Percentiles rank a stretch among this genome's conserved stretches.
Conservation (phyloP, 306 rosid species). For the Senna tora region DNA sequence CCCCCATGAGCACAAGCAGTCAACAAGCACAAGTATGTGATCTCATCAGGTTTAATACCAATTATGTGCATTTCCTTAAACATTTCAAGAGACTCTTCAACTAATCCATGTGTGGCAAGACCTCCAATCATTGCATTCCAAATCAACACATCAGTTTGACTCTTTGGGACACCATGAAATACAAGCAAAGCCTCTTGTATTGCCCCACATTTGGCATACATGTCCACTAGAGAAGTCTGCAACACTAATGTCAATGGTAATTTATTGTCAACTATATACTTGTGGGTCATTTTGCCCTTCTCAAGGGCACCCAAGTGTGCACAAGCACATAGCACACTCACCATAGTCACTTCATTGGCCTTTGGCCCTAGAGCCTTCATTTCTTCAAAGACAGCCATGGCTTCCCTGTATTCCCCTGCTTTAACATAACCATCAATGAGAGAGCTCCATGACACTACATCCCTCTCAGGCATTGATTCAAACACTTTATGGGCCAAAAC, state of each 20-base stretch:
- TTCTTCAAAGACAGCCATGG: slow-evolving; percentile 59
- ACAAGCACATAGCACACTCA: slow-evolving; percentile 76
- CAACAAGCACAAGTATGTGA: slow-evolving; percentile 78
- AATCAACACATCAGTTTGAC: slow-evolving; percentile 62
- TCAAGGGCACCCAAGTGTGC: slow-evolving; percentile 78
- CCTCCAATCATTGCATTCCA: slow-evolving; percentile 89
- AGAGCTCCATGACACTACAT: slow-evolving; percentile 85
- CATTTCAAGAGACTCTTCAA: slow-evolving; percentile 54
- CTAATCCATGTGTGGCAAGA: slow-evolving; percentile 74
- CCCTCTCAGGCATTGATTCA: slow-evolving; percentile 61
- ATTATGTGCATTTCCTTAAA: slow-evolving; percentile 60
- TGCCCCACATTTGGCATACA: slow-evolving; percentile 89
- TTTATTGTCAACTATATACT: slow-evolving; percentile 50
- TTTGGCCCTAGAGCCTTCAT: slow-evolving; percentile 56
- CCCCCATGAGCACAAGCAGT: slow-evolving; percentile 85
- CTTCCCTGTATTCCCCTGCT: slow-evolving; percentile 60
- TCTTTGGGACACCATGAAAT: slow-evolving; percentile 47
- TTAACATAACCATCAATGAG: slow-evolving; percentile 74
- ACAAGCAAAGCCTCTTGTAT: slow-evolving; percentile 66
- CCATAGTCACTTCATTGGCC: slow-evolving; percentile 82
- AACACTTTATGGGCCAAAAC: slow-evolving; percentile 58
- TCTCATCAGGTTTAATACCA: slow-evolving; percentile 68
- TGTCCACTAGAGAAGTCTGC: slow-evolving; percentile 79
- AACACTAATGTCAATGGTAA: slow-evolving; percentile 60
- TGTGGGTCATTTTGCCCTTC: slow-evolving; percentile 61